Conservation (phyloP, 2,329 filamentous ascomycete genomes). For the Sclerotinia borealis region DNA sequence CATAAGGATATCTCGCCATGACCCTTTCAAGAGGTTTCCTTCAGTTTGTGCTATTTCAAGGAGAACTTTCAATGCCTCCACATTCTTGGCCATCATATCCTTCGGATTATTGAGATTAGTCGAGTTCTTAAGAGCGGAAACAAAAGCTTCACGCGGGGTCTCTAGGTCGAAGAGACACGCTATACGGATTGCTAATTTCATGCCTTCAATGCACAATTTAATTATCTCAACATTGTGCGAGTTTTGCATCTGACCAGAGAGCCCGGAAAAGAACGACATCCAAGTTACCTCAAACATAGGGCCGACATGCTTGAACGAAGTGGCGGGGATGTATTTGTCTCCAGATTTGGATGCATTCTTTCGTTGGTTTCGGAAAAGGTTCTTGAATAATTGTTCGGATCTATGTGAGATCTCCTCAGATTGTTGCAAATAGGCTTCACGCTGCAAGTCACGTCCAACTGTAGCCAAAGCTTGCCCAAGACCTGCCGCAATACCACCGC, state of each 20-base stretch:
- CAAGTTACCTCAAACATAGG: constrained; percentile 99
- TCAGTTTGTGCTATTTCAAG: constrained; percentile 90
- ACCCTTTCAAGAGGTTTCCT: constrained; percentile 80
- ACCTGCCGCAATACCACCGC: constrained; percentile 67
- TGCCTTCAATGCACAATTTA: constrained; percentile 86
- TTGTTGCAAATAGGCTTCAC: constrained; percentile 89
- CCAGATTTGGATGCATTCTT: constrained; percentile 65
- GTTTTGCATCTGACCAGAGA: constrained; percentile 90
- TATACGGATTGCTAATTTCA: constrained; percentile 89
- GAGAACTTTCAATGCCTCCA: constrained; percentile 87
- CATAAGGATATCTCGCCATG: constrained; percentile 92
- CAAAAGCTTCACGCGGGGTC: constrained; percentile 91
- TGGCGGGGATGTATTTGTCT: constrained; percentile 80
- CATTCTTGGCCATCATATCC: constrained; percentile 92
- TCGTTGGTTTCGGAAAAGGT: constrained; percentile 81
- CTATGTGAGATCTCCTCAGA: constrained; percentile 81
- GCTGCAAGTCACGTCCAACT: constrained; percentile 82
- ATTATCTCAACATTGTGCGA: constrained; percentile 89
- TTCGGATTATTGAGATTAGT: constrained; percentile 94
- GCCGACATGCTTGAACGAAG: constrained; percentile 88
- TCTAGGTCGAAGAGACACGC: constrained; percentile 89
- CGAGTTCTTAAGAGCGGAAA: constrained; percentile 84
- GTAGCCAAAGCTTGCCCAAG: constrained; percentile 87
- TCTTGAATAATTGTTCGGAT: constrained; percentile 84
- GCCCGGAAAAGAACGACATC: constrained; percentile 97